Conservation (phyloP, 2,329 filamentous ascomycete genomes). For the Ceratocystis diversiconidia region DNA sequence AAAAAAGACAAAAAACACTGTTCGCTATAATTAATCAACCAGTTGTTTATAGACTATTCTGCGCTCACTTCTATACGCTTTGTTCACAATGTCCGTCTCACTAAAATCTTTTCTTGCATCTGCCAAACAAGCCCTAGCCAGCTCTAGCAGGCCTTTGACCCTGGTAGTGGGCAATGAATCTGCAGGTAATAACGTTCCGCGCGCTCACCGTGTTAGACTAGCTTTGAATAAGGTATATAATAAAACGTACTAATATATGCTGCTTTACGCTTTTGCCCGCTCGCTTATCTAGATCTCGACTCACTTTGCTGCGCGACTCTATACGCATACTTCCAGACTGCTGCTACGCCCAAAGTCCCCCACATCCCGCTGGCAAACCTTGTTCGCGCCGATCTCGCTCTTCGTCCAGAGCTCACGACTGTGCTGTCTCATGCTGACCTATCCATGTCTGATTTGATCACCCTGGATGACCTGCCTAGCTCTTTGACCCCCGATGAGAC, state of each 20-base stretch:
- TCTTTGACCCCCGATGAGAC: constrained; percentile 41
- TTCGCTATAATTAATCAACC: no score
- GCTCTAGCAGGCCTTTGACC: constrained; percentile 33
- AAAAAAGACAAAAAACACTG: no score
- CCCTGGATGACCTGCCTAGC: constrained; percentile 35
- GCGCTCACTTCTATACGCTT: neutral
- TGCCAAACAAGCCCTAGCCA: constrained; percentile 34
- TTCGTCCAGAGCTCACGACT: constrained; percentile 59
- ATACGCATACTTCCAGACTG: constrained; percentile 58
- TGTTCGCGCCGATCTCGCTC: constrained; percentile 47
- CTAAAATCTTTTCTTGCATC: constrained; percentile 37
- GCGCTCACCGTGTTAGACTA: no score
- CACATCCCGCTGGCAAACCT: constrained; percentile 65
- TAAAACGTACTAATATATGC: no score
- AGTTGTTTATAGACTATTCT: no score
- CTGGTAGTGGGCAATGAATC: constrained; percentile 56
- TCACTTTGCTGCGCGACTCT: constrained; percentile 62
- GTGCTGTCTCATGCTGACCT: constrained; percentile 49
- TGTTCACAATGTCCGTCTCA: constrained; percentile 22
- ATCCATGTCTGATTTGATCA: constrained; percentile 48
- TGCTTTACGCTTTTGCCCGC: neutral
- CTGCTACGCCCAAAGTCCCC: constrained; percentile 37
- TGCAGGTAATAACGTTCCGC: constrained; percentile 33
- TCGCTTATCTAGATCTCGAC: constrained; percentile 50
- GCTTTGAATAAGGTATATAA: no score